Evolutionary conservation across 2,329 filamentous ascomycete species (phyloP).

Genomic region (Cordyceps farinosa): DNA sequence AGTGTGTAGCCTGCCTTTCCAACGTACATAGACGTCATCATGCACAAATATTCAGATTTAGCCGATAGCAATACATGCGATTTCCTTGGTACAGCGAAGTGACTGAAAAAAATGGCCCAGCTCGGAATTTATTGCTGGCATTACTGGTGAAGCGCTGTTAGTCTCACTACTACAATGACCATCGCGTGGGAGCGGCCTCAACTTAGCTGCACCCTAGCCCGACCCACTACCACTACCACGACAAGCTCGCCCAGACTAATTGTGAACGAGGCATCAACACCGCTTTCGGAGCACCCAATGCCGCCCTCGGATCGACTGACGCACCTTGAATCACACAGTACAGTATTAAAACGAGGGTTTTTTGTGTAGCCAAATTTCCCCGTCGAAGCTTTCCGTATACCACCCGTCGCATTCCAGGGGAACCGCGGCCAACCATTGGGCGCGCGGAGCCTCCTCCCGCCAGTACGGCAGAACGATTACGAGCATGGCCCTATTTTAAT

Average conservation of each 20-base stretch:
- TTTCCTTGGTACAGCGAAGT: no score
- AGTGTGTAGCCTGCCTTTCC: neutral
- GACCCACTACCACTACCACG: conserved; percentile 4
- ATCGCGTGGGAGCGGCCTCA: neutral
- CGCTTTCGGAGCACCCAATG: neutral
- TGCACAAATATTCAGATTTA: neutral
- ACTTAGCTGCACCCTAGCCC: conserved; percentile 8
- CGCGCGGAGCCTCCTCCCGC: no score
- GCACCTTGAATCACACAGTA: neutral
- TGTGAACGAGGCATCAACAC: neutral
- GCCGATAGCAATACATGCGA: neutral
- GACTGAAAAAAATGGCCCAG: no score
- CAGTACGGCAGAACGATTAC: neutral
- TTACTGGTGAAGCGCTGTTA: neutral
- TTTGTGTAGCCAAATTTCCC: neutral
- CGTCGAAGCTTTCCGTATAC: neutral
- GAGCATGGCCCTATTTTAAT: neutral
- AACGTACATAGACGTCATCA: neutral
- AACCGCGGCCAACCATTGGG: no score
- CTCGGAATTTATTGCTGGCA: no score
- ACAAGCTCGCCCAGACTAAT: neutral
- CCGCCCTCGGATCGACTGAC: neutral
- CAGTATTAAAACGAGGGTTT: neutral
- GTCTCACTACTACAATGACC: neutral
- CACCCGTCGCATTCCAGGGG: neutral